These are phyloP conservation scores for Bathelium albidoporum DNA, from an alignment of 495 filamentous ascomycete genomes.

Conservation along the genomic window DNA sequence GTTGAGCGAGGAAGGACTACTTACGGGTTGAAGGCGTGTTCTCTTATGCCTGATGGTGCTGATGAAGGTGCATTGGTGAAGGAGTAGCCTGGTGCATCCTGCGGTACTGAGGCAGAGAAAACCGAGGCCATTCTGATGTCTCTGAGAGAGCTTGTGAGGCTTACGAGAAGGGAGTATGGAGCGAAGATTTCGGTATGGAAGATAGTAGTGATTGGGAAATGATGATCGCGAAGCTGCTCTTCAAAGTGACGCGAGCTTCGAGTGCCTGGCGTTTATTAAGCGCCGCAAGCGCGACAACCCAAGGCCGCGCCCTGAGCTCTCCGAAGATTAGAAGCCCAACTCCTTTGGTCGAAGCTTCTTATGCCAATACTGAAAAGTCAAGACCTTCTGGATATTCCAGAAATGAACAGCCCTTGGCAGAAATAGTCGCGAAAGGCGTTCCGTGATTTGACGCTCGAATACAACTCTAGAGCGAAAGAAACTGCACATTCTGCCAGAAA, in stretches of 20 bases:
- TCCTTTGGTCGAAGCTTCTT: neutral
- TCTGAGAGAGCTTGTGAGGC: neutral
- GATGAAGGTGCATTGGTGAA: constrained; percentile 41
- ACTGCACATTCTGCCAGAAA: too few species aligned
- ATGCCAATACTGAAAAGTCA: neutral
- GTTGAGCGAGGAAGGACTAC: constrained; percentile 15
- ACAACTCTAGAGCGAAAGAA: too few species aligned
- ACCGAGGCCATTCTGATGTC: constrained; percentile 27
- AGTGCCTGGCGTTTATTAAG: neutral
- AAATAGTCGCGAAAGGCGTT: too few species aligned
- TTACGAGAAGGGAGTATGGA: too few species aligned
- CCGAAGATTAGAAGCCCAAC: neutral
- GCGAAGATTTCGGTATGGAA: neutral
- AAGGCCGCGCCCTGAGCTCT: neutral
- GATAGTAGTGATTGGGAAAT: neutral
- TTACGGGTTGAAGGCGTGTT: constrained; percentile 94
- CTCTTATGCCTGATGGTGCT: constrained; percentile 40
- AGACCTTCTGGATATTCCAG: neutral
- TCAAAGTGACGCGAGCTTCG: neutral
- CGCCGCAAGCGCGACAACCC: neutral
- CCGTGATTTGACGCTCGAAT: too few species aligned
- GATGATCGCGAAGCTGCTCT: neutral
- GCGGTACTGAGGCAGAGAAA: constrained; percentile 24
- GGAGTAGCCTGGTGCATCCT: constrained; percentile 44
- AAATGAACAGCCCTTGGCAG: too few species aligned